These are phyloP conservation scores for Hippophae rhamnoides DNA, from an alignment of 306 rosid genomes.

Conservation along the genomic window DNA sequence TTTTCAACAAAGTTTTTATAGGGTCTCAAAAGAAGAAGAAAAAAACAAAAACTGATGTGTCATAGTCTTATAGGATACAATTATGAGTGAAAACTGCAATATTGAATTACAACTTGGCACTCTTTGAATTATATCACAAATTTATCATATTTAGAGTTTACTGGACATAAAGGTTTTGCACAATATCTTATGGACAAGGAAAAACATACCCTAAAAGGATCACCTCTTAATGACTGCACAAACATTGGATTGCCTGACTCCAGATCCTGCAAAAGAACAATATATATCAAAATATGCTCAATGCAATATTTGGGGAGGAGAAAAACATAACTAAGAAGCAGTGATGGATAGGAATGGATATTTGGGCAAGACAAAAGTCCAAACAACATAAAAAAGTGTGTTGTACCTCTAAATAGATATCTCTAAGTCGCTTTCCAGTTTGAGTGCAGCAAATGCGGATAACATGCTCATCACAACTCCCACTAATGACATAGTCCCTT, in stretches of 20 bases:
- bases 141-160: not conserved
- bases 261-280: slow-evolving; percentile 36
- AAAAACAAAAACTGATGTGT: no score
- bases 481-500: slow-evolving; percentile 68
- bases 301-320: not conserved
- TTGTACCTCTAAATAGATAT: slow-evolving; percentile 58
- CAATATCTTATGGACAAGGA: not conserved
- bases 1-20: no score
- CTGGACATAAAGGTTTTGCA: not conserved
- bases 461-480: slow-evolving; percentile 70
- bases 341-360: not conserved
- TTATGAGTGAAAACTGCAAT: no score
- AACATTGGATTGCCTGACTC: slow-evolving; percentile 53
- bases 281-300: not conserved
- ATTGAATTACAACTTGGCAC: no score
- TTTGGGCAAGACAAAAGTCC: not conserved
- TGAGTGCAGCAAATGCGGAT: slow-evolving; percentile 64
- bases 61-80: no score
- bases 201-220: slow-evolving; percentile 65
- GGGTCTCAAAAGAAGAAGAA: no score
- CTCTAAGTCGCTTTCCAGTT: slow-evolving; percentile 70
- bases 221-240: slow-evolving; percentile 76
- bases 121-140: not conserved
- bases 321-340: no score
- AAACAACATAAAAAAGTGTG: slow-evolving; percentile 9